These are phyloP conservation scores for Lenzites betulinus DNA, from an alignment of 768 basidiomycete species.

Conservation along the genomic window DNA sequence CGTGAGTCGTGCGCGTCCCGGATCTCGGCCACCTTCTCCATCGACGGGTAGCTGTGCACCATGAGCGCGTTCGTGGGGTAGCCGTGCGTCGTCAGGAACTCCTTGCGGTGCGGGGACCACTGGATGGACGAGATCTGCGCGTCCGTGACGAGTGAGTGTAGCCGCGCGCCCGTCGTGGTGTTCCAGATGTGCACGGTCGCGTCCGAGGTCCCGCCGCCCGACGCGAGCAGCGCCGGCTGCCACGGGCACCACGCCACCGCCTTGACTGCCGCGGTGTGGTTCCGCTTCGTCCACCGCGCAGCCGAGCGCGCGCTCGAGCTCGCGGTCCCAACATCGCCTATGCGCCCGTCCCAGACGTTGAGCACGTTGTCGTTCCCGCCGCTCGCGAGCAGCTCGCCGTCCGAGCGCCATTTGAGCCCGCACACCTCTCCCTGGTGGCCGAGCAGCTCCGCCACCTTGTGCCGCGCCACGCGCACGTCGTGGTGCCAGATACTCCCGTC, in stretches of 20 bases:
- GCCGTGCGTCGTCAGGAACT: conserved; percentile 90
- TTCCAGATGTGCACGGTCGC: conserved; percentile 91
- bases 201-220: conserved; percentile 94
- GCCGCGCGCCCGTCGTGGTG: conserved; percentile 85
- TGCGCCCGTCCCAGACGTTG: conserved; percentile 93
- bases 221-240: conserved; percentile 88
- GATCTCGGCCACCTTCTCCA: conserved; percentile 82
- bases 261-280: conserved; percentile 53
- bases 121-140: conserved; percentile 92
- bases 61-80: conserved; percentile 87
- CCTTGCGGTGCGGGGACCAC: conserved; percentile 86
- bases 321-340: conserved; percentile 29
- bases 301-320: conserved; percentile 20
- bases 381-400: conserved; percentile 89
- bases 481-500: conserved; percentile 98
- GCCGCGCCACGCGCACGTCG: conserved; percentile 79
- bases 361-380: conserved; percentile 99
- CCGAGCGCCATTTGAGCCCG: conserved; percentile 85
- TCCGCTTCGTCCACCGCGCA: conserved; percentile 55
- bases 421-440: conserved; percentile 95
- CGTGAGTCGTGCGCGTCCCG: conserved; percentile 92
- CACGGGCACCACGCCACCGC: conserved; percentile 98
- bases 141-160: conserved; percentile 84
- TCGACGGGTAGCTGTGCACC: conserved; percentile 83
- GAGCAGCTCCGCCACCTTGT: conserved; percentile 87